Evolutionary conservation across 805 yeast genomes (phyloP), one percentile per base, ranked within the genome.

Genomic region (Candida hungchunana): DNA sequence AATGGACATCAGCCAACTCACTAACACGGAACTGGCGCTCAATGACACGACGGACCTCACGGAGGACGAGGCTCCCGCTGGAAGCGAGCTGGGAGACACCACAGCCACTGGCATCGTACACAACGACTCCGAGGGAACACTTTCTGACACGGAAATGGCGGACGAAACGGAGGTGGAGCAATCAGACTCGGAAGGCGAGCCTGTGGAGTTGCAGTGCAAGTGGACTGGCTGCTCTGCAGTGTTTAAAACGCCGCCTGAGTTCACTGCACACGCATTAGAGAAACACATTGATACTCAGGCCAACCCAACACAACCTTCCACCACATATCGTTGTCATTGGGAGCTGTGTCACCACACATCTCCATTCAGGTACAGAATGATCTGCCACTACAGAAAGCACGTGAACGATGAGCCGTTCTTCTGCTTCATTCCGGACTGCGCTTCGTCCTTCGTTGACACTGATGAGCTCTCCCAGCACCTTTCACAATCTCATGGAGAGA

Each of bases 361-460:
- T 75, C 12, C 69, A 76, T 9, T 27, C 6, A 51, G 78, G 32
- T 72, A 73, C 55, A 79, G 82, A 1, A 62, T 82, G 21, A 63
- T 77, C 0, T 66, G 82, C 0, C 90, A 82, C 51, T 62, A 79
- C 45, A 56, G 85, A 37, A 66, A 75, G 2, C 90, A 82, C 53
- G 75, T 82, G 0, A 79, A 82, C 2, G 83, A 80, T 47, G 69
- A 69, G 47, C 85, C 85, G 23, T 78, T 71, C 46, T 71, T 65
- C 47, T 82, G 90, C 54, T 66, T 73, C 1, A 62, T 79, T 11
- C 84, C 84, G 2, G 84, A 79, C 44, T 82, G 90, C 55, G 71
- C 69, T 33, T 67, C 73, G 42, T 68, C 69, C 29, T 80, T 79
- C 50, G 69, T 76, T 0, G 56, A 82, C 36, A 64, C 78, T 1